Conservation (phyloP, 23 red algal genomes). For the Gracilaria gracilis region DNA sequence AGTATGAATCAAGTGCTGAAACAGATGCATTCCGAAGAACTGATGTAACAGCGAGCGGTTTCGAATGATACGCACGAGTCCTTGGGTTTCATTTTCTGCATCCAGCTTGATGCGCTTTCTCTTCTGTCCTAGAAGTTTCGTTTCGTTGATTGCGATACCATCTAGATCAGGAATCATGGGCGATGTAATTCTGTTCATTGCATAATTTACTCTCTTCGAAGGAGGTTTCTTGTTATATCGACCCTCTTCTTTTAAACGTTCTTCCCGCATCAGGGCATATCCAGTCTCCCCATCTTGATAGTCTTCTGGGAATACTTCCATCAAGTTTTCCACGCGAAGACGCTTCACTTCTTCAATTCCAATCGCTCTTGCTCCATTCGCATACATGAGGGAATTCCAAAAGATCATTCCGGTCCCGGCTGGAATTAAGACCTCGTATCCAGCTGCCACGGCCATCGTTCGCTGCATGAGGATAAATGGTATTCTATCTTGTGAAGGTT, state of each 20-base stretch:
- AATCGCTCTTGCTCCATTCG: conserved; percentile 67
- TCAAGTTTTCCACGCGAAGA: conserved; percentile 24
- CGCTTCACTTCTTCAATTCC: conserved; percentile 73
- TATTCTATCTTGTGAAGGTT: background rate
- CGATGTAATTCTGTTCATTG: conserved; percentile 34
- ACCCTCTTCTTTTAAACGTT: conserved; percentile 6
- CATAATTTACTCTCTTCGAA: conserved; percentile 50
- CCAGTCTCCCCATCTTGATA: conserved; percentile 32
- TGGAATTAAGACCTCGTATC: conserved; percentile 82
- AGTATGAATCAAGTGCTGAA: background rate
- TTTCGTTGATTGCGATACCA: background rate
- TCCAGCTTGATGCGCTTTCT: conserved; percentile 24
- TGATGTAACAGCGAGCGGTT: background rate
- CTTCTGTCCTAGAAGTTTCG: background rate
- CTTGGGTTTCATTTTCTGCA: background rate
- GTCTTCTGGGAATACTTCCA: conserved; percentile 56
- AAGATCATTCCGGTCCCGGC: conserved; percentile 75
- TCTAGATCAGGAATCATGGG: conserved; percentile 51
- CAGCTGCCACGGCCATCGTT: conserved; percentile 41
- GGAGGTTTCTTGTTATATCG: conserved; percentile 22
- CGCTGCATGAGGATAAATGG: conserved; percentile 40
- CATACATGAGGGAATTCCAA: conserved; percentile 79
- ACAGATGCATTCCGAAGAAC: background rate
- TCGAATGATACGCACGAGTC: background rate
- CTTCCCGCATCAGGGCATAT: conserved; percentile 15